A percentile compares a stretch with the other conserved stretches of the same genome.
Evolutionary conservation across 768 basidiomycete genomes (phyloP).

Genomic region (Hygrocybe punicea): DNA sequence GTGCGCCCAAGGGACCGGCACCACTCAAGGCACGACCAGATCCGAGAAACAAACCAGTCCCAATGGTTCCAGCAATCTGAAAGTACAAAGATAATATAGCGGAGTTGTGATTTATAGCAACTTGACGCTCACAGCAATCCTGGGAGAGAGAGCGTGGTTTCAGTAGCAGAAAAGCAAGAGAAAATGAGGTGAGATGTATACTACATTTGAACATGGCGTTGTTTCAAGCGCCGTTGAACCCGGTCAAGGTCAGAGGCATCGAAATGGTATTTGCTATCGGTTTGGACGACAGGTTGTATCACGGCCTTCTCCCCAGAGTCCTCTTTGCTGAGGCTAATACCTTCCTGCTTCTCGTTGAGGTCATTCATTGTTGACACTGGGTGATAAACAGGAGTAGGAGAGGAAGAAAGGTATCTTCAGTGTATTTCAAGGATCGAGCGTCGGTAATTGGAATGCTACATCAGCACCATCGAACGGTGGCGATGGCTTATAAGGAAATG

Average conservation of each 20-base stretch:
- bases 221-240: conserved; percentile 70
- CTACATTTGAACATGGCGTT: conserved; percentile 78
- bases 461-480: no score
- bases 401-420: no score
- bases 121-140: conserved; percentile 56
- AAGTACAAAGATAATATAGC: not conserved
- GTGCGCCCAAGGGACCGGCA: conserved; percentile 67
- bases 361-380: not conserved
- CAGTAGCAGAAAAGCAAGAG: not conserved
- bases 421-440: no score
- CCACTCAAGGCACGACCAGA: conserved; percentile 57
- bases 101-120: not conserved
- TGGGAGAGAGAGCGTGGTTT: conserved; percentile 19
- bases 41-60: conserved; percentile 71
- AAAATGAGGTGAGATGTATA: conserved; percentile 16
- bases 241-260: conserved; percentile 61
- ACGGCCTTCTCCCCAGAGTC: not conserved
- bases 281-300: not conserved
- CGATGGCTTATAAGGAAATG: no score
- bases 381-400: no score
- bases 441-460: conserved; percentile 45
- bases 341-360: not conserved
- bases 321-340: not conserved
- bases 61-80: conserved; percentile 71
- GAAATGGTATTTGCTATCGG: conserved; percentile 40